Base-by-base conservation (phyloP, 1,284 basidiomycete genomes). In the Cutaneotrichosporon sp. region DNA sequence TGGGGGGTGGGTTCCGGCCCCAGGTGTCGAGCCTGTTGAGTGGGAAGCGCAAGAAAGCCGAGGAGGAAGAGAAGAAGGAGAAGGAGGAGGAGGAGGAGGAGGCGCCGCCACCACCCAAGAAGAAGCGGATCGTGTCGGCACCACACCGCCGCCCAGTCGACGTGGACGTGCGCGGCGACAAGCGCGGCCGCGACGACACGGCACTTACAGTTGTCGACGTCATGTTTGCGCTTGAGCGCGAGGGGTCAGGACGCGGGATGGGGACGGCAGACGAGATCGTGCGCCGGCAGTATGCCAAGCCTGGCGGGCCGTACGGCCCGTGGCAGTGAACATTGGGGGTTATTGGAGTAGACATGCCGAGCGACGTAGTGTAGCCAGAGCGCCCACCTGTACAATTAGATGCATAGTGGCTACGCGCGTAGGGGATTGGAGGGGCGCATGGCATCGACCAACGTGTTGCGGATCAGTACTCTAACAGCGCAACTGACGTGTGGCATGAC, bases 161-260 rank as follows among this genome's bases (percentile, higher is more conserved):
- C 42, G 58, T 69, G 13, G 63, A 66, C n/a, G 21, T 47, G 16
- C 36, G 38, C 3, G 65, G 64, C 34, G 66, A 68, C 58, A 64
- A 49, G 61, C 65, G 56, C 51, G 69, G 74, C 0, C 55, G 65
- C 30, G 77, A 78, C 65, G 75, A 78, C 59, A 65, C 65, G 40
- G 75, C 71, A 6, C 60, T 79, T 13, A 78, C 77, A 10, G 31
- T 74, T 36, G 68, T 70, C 18, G 77, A 79, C 63, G 49, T 78
- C 42, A 61, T 74, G 31, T 79, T 77, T 65, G 77, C 74, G n/a
- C 60, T 79, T 50, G 76, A 78, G 58, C 70, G 71, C 62, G 74
- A 75, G 31, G 71, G 70, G 2, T 34, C 65, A 11, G 73, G 71
- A 2, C 67, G 65, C n/a, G 76, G 72, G 0, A 65, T 72, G 60